Conservation (phyloP, 805 yeast genomes). For the Starmerella kuoi region DNA sequence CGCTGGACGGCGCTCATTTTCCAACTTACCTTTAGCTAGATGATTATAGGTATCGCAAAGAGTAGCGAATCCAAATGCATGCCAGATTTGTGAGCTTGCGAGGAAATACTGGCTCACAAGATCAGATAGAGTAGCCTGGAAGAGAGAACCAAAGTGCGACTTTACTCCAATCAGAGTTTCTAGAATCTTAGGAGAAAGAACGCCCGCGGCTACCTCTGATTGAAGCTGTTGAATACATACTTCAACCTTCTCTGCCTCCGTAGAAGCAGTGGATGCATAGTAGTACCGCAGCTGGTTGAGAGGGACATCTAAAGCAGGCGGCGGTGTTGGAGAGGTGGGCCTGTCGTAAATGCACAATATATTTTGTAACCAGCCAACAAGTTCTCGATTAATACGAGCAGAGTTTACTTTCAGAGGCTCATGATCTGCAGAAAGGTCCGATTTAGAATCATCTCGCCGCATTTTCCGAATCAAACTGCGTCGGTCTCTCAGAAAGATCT, state of each 20-base stretch:
- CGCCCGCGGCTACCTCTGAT: background rate
- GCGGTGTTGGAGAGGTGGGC: background rate
- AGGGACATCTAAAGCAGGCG: conserved; percentile 3
- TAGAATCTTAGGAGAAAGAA: background rate
- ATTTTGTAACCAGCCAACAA: conserved; percentile 2
- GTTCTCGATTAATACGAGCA: background rate
- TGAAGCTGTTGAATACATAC: background rate
- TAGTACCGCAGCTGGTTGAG: conserved; percentile 1
- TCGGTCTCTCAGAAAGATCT: conserved; percentile 6
- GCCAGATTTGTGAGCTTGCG: background rate
- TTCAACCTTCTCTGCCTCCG: background rate
- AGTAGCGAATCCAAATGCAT: background rate
- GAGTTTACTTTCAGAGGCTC: background rate
- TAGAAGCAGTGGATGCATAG: background rate
- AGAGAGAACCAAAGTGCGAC: background rate
- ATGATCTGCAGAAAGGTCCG: background rate
- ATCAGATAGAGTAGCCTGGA: too few relatives aligned
- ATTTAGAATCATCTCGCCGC: background rate
- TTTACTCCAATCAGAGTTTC: background rate
- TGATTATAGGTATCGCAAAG: background rate
- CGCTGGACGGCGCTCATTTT: background rate
- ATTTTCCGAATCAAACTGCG: background rate
- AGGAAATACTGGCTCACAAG: too few relatives aligned
- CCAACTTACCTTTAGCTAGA: background rate
- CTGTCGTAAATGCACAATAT: background rate